These are phyloP conservation scores for Komagataella phaffii DNA, from an alignment of 805 yeast species.

Conservation along the genomic window DNA sequence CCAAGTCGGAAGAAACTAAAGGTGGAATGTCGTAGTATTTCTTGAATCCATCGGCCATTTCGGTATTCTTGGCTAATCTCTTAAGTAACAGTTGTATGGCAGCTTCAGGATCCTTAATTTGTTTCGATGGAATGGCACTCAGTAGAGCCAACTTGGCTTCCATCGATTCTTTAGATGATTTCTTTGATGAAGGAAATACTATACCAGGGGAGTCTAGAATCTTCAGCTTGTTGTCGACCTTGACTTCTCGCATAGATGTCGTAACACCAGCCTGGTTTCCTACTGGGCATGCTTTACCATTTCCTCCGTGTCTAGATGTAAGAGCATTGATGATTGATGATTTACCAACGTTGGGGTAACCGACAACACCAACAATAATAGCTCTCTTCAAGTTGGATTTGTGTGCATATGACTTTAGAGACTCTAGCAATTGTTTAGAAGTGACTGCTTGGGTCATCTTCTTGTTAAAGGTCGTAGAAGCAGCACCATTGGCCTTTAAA, in stretches of 20 bases:
- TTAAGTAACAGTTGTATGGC: conserved; percentile 70
- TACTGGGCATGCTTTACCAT: conserved; percentile 76
- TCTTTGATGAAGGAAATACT: conserved; percentile 59
- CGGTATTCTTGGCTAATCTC: conserved; percentile 58
- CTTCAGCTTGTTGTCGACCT: conserved; percentile 80
- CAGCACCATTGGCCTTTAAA: conserved; percentile 65
- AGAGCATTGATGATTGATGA: conserved; percentile 88
- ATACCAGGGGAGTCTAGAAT: conserved; percentile 95
- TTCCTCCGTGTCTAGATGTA: conserved; percentile 65
- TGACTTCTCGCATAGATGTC: conserved; percentile 81
- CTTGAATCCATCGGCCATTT: conserved; percentile 67
- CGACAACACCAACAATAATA: conserved; percentile 88
- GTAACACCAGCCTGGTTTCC: conserved; percentile 98
- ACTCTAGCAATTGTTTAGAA: conserved; percentile 59
- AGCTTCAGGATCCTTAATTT: conserved; percentile 70
- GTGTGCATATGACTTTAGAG: conserved; percentile 76
- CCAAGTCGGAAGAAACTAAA: conserved; percentile 54
- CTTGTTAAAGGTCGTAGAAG: conserved; percentile 59
- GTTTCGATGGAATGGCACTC: conserved; percentile 83
- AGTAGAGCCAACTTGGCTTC: conserved; percentile 83
- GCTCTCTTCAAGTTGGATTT: conserved; percentile 80
- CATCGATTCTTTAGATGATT: conserved; percentile 42
- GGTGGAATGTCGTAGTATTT: conserved; percentile 70
- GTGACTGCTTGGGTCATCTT: conserved; percentile 60
- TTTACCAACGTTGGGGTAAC: conserved; percentile 96